A percentile compares a stretch with the other conserved stretches of the same genome.
phyloP scores from a whole-genome alignment of 805 yeast species.

The Starmerella gropengiesseri region DNA sequence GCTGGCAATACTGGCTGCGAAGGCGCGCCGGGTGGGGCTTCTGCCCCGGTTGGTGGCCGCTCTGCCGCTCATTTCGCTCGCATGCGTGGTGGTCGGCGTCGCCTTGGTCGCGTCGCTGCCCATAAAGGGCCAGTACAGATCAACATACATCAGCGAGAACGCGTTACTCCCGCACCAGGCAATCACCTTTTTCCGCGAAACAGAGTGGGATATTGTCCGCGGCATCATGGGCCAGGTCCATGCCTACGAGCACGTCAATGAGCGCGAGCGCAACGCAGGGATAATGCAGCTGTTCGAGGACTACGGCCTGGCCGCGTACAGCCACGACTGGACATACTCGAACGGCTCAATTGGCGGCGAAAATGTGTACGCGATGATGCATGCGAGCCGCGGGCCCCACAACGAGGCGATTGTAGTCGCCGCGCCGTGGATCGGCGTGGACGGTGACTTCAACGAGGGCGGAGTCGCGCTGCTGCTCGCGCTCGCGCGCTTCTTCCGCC shows the following conservation, averaged over 20 bases:
- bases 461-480: slow-evolving; percentile 67
- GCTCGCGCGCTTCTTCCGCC: slow-evolving; percentile 64
- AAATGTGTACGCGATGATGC: slow-evolving; percentile 58
- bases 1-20: slow-evolving; percentile 27
- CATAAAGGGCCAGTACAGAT: slow-evolving; percentile 65
- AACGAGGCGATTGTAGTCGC: slow-evolving; percentile 88
- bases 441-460: slow-evolving; percentile 57
- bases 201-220: slow-evolving; percentile 85
- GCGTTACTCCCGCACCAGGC: slow-evolving; percentile 97
- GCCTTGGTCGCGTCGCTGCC: slow-evolving; percentile 56
- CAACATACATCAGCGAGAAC: slow-evolving; percentile 85
- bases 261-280: slow-evolving; percentile 26
- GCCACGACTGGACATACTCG: slow-evolving; percentile 31
- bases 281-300: slow-evolving; percentile 53
- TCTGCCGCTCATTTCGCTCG: slow-evolving; percentile 27
- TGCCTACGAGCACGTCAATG: slow-evolving; percentile 18
- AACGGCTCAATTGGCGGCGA: slow-evolving; percentile 20
- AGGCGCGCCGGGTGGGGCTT: slow-evolving; percentile 26
- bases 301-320: slow-evolving; percentile 58
- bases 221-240: slow-evolving; percentile 64
- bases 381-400: slow-evolving; percentile 91
- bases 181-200: slow-evolving; percentile 77
- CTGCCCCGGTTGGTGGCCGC: slow-evolving; percentile 21
- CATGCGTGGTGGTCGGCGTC: slow-evolving; percentile 34
- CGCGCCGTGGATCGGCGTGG: slow-evolving; percentile 75